Conservation (phyloP, 371 early-diverging fungal species). For the Syncephalastrum monosporum region DNA sequence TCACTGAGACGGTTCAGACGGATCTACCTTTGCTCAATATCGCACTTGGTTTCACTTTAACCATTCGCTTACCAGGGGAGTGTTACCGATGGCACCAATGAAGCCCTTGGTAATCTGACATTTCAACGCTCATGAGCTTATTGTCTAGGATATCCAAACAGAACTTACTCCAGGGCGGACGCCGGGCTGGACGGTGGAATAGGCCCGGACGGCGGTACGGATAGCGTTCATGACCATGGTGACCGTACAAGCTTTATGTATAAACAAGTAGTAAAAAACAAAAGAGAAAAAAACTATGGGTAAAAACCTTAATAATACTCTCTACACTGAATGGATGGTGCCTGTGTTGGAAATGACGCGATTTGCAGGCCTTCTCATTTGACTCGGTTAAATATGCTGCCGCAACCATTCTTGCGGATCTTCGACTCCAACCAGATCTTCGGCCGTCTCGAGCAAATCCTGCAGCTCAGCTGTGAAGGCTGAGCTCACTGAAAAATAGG, state of each 20-base stretch:
- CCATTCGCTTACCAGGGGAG: constrained; percentile 74
- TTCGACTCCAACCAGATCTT: constrained; percentile 40
- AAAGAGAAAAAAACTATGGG: constrained; percentile 5
- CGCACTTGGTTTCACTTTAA: not conserved
- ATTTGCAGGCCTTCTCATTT: constrained; percentile 1
- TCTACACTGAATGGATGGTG: no score
- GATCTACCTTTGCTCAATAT: constrained; percentile 46
- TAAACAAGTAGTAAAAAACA: constrained; percentile 1
- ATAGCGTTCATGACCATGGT: constrained; percentile 31
- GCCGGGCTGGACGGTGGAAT: constrained; percentile 45
- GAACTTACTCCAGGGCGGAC: constrained; percentile 27
- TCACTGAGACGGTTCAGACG: constrained; percentile 73
- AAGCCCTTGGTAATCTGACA: constrained; percentile 71
- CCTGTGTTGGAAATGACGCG: constrained; percentile 8
- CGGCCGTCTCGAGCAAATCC: constrained; percentile 18
- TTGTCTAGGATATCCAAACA: not conserved
- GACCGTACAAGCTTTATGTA: no score
- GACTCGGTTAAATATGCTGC: no score
- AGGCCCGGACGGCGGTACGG: constrained; percentile 34
- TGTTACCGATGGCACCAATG: constrained; percentile 92
- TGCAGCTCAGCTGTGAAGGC: constrained; percentile 38
- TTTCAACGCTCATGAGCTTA: not conserved
- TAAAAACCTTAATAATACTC: no score
- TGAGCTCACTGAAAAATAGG: constrained; percentile 34
- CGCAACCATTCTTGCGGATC: constrained; percentile 38